These are phyloP conservation scores for Phaffia tasmanica DNA, from an alignment of 768 basidiomycete species.

Conservation along the genomic window DNA sequence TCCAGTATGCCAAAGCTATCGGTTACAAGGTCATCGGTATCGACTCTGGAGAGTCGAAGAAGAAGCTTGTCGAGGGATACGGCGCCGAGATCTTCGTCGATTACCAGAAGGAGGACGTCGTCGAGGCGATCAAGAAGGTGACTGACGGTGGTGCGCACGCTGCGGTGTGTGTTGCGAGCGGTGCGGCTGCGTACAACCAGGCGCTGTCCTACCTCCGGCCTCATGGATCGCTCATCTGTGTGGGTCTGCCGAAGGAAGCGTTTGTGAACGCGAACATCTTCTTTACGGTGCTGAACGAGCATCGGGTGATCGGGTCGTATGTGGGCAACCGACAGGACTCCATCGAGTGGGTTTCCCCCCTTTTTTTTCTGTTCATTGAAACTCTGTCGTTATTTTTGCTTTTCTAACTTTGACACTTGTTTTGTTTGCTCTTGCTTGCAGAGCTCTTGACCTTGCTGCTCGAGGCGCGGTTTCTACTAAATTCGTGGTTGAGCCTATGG, in stretches of 20 bases:
- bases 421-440: no score
- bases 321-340: conserved; percentile 61
- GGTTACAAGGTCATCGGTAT: conserved; percentile 63
- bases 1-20: conserved; percentile 69
- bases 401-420: no score
- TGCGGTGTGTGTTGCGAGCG: conserved; percentile 39
- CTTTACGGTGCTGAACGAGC: conserved; percentile 37
- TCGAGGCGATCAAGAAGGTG: conserved; percentile 52
- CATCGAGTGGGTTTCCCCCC: conserved; percentile 41
- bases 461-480: conserved; percentile 51
- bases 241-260: conserved; percentile 26
- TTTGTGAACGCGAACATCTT: conserved; percentile 28
- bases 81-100: conserved; percentile 64
- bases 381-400: no score
- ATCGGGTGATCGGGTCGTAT: conserved; percentile 39
- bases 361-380: no score
- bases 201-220: conserved; percentile 58
- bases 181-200: conserved; percentile 41
- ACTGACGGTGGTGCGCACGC: conserved; percentile 68
- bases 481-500: conserved; percentile 44
- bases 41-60: conserved; percentile 66
- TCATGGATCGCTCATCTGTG: conserved; percentile 45
- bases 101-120: conserved; percentile 57
- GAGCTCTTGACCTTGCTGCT: conserved; percentile 61
- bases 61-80: conserved; percentile 49